Evolutionary conservation across 2,329 filamentous ascomycete species (phyloP).

Genomic region (Pyrenophora graminea): DNA sequence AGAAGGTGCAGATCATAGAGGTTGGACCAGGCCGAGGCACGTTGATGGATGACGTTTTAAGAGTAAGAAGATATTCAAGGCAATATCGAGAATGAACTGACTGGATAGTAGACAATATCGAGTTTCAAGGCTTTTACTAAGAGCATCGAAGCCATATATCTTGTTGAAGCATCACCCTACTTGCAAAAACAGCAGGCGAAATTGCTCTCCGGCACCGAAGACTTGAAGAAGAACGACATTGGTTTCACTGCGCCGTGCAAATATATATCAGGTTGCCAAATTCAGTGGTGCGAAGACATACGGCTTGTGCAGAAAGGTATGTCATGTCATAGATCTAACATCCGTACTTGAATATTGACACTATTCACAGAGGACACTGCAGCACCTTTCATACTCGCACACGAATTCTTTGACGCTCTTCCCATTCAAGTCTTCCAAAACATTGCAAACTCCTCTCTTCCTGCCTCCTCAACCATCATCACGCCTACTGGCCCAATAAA

Average conservation of each 20-base stretch:
- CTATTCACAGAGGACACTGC: conserved; percentile 62
- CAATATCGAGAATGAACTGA: conserved; percentile 12
- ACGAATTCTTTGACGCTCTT: conserved; percentile 98
- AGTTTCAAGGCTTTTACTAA: conserved; percentile 78
- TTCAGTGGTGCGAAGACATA: conserved; percentile 90
- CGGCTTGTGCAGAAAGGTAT: conserved; percentile 74
- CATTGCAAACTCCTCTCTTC: conserved; percentile 53
- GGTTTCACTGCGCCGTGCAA: conserved; percentile 78
- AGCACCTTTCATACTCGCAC: conserved; percentile 90
- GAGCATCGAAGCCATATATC: conserved; percentile 83
- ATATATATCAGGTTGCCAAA: conserved; percentile 68
- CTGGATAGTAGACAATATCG: conserved; percentile 68
- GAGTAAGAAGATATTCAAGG: conserved; percentile 59
- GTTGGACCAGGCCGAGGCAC: conserved; percentile 93
- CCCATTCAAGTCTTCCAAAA: conserved; percentile 95
- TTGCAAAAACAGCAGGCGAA: conserved; percentile 78
- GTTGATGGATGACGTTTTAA: conserved; percentile 93
- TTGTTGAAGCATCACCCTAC: conserved; percentile 89
- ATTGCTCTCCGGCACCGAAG: conserved; percentile 75
- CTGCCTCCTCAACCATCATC: conserved; percentile 49
- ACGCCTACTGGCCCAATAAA: conserved; percentile 56
- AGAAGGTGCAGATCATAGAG: conserved; percentile 86
- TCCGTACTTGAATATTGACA: conserved; percentile 18
- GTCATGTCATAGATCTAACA: conserved; percentile 35
- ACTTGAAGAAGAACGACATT: conserved; percentile 70